Base-by-base conservation (phyloP, 202 grass and related monocot species). In the Carex sylvatica region DNA sequence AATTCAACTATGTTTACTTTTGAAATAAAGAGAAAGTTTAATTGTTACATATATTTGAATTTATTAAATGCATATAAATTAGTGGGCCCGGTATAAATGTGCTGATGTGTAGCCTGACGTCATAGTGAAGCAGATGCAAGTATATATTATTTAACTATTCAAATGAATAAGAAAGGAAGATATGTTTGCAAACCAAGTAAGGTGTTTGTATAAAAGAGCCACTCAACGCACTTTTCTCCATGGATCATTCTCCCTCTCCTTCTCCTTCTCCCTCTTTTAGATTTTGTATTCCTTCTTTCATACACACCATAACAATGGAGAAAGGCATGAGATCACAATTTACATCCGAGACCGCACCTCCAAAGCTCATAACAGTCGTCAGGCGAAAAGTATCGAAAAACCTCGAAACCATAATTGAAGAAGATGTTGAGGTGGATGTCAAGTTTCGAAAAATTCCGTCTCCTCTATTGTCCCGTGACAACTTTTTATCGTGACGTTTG, bases 331-430 rank as follows among this genome's bases (percentile, higher is more conserved):
- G 8, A 28, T 20, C 49, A 20, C 52, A 69, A 69, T 82, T 68
- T 20, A 15, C 4, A 20, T 18, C 18, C 8, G 79, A 82, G 42
- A 16, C 11, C 7, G 40, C 62, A 3, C 79, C 62, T 44, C 79
- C 24, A 8, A 53, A 69, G 42, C 22, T 82, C 61, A 53, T 82
- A 31, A 52, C 23, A 11, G 47, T 82, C 28, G 44, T 66, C 6
- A 53, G 79, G 22, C 62, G 3, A 66, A 49, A 63, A 30, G 13
- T 24, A 52, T 5, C 9, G 3, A 82, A 63, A 69, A 82, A 9
- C 24, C 79, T 82, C 4, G 79, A 82, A 12, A 65, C 79, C 5
- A 82, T 82, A 65, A 9, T 66, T 82, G 79, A 82, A 66, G 79
- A 82, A 66, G 61, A 66, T 0, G 79, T 54, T 69, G 79, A 82